Evolutionary conservation across 768 basidiomycete genomes (phyloP).

Genomic region (Phallus indusiatus): DNA sequence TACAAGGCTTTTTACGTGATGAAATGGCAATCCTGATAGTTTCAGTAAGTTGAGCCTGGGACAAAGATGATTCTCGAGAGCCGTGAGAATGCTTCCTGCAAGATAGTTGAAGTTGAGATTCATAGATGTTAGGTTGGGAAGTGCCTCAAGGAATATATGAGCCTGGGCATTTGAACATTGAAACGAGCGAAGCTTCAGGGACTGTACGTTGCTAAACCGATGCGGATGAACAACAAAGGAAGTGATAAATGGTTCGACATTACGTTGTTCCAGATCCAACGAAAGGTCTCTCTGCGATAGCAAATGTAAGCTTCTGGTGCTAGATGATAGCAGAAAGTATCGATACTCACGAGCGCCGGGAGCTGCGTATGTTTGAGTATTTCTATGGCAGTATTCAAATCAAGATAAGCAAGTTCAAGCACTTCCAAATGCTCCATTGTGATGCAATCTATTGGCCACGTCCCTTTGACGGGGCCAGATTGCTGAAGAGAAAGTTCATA

Average conservation of each 20-base stretch:
- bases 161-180: not conserved
- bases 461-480: not conserved
- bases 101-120: conserved; percentile 3
- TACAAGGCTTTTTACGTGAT: not conserved
- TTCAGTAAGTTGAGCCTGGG: not conserved
- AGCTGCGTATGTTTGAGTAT: conserved; percentile 1
- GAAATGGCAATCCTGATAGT: not conserved
- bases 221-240: not conserved
- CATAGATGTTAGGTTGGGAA: not conserved
- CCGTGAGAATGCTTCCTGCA: not conserved
- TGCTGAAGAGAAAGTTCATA: not conserved
- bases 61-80: not conserved
- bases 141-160: not conserved
- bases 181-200: conserved; percentile 2
- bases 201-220: not conserved
- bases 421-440: not conserved
- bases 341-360: conserved; percentile 1
- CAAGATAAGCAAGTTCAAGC: not conserved
- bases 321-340: not conserved
- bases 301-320: not conserved
- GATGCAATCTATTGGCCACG: conserved; percentile 3
- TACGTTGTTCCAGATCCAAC: conserved; percentile 2
- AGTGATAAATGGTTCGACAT: not conserved
- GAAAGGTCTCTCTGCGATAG: not conserved
- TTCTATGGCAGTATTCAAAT: not conserved